Evolutionary conservation across 2,329 filamentous ascomycete genomes (phyloP), one percentile per base, ranked within the genome.

Genomic region (Colletotrichum eremochloae): DNA sequence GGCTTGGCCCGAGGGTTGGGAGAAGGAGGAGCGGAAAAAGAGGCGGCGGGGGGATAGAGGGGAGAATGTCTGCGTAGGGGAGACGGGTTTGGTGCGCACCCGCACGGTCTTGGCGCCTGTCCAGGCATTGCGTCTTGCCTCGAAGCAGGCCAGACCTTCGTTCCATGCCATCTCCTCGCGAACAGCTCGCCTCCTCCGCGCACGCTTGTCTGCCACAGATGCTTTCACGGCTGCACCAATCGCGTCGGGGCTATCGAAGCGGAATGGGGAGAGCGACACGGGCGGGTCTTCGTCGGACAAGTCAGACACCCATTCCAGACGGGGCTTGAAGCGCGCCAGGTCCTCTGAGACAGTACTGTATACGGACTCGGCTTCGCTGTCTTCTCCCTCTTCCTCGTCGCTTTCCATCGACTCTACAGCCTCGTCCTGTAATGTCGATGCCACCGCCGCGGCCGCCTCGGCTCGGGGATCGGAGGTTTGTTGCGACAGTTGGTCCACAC

Each of bases 51-150:
- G 80, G 14, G 86, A 86, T 11, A 84, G 83, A 1, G 85, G 80
- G 24, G 85, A 84, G 15, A 82, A 71, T 2, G 84, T 81, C 6
- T 84, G 83, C 6, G 82, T 79, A 1, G 84, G 76, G n/a, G 76
- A 78, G 15, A 75, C 70, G 6, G 84, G 81, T 75, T 87, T 88
- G 52, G 84, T 83, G 68, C 86, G 86, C 58, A 90, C 80, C 58
- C 87, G 87, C 46, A 87, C 88, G 14, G 85, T 87, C 74, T 88
- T 88, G 42, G 94, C 95, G 42, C 93, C 92, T 1, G 95, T 96
- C 96, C 96, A 98, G 8, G 90, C 91, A 82, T 97, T 91, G 61
- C 95, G 88, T 71, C 94, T 87, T 40, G 91, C 89, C 71, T 91
- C 89, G 82, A 94, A 98, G 79, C 92, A 93, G n/a, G 91, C 88